phyloP scores from a whole-genome alignment of 108 stramenopile species.

The Cyclotella sp. region DNA sequence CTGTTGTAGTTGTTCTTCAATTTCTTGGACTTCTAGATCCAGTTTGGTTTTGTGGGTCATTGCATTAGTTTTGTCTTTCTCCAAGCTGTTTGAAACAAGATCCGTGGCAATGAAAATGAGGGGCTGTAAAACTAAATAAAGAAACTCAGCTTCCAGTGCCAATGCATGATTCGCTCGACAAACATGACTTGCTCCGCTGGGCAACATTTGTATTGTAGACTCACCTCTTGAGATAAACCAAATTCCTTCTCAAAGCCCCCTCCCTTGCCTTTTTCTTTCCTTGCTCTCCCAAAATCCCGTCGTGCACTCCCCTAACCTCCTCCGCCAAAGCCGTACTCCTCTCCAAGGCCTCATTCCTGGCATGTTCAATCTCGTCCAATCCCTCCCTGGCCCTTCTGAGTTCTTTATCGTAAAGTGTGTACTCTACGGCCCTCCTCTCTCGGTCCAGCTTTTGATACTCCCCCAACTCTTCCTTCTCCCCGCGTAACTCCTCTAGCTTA shows the following conservation, averaged over 20 bases:
- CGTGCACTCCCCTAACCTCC: conserved; percentile 64
- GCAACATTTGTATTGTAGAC: not conserved
- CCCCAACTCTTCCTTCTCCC: conserved; percentile 96
- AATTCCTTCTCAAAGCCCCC: conserved; percentile 61
- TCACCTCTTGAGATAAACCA: conserved; percentile 48
- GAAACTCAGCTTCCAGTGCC: not conserved
- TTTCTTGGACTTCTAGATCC: conserved; percentile 71
- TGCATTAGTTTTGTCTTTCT: conserved; percentile 66
- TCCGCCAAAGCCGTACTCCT: conserved; percentile 65
- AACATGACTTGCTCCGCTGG: not conserved
- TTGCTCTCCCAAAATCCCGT: conserved; percentile 71
- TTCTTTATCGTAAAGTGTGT: conserved; percentile 97
- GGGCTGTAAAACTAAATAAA: not conserved
- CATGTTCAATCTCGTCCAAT: conserved; percentile 84
- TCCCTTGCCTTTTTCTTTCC: conserved; percentile 61
- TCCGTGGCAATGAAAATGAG: not conserved
- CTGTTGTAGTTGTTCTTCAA: conserved; percentile 62
- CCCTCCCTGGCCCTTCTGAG: conserved; percentile 73
- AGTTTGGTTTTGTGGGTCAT: conserved; percentile 71
- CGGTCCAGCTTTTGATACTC: conserved; percentile 92
- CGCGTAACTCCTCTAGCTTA: conserved; percentile 91
- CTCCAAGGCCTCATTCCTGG: conserved; percentile 67
- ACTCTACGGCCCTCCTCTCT: conserved; percentile 93
- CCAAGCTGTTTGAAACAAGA: conserved; percentile 32
- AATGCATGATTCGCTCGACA: not conserved